Percentiles rank a stretch among this genome's conserved stretches.
These are phyloP conservation scores for Pyrenophora seminiperda DNA, from an alignment of 2,329 filamentous ascomycete species.

Conservation along the genomic window DNA sequence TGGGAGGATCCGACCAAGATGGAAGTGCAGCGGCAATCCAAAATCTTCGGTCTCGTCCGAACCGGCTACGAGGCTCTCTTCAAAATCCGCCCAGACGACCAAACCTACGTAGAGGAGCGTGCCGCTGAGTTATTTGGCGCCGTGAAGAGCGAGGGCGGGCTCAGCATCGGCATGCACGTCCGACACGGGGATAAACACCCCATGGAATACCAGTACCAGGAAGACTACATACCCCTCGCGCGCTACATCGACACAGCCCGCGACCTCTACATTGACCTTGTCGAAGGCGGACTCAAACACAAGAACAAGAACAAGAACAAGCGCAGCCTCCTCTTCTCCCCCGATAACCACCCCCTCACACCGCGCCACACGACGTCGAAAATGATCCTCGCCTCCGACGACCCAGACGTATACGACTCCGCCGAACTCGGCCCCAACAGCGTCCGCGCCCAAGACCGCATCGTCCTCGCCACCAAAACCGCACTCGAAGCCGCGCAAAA, in stretches of 20 bases:
- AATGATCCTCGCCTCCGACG: constrained; percentile 77
- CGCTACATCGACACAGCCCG: constrained; percentile 67
- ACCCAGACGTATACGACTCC: constrained; percentile 73
- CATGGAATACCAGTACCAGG: constrained; percentile 74
- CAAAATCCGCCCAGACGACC: constrained; percentile 68
- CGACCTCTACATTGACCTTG: constrained; percentile 58
- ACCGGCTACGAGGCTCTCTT: constrained; percentile 76
- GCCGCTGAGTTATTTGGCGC: constrained; percentile 60
- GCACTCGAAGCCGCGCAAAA: constrained; percentile 49
- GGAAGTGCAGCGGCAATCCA: constrained; percentile 59
- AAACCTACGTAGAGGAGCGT: constrained; percentile 66
- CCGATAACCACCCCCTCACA: constrained; percentile 20
- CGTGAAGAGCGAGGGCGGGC: constrained; percentile 55
- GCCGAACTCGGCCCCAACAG: constrained; percentile 63
- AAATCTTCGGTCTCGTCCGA: constrained; percentile 71
- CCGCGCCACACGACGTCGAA: constrained; percentile 42
- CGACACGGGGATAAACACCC: constrained; percentile 81
- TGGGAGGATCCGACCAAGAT: constrained; percentile 58
- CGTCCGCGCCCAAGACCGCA: constrained; percentile 72
- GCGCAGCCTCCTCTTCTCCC: constrained; percentile 10
- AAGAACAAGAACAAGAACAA: background rate
- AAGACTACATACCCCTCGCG: constrained; percentile 77
- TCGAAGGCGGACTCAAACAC: constrained; percentile 22
- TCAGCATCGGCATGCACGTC: constrained; percentile 75
- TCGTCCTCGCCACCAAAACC: constrained; percentile 72